phyloP scores from a whole-genome alignment of 2,329 filamentous ascomycete species.

The Fusarium acutatum region DNA sequence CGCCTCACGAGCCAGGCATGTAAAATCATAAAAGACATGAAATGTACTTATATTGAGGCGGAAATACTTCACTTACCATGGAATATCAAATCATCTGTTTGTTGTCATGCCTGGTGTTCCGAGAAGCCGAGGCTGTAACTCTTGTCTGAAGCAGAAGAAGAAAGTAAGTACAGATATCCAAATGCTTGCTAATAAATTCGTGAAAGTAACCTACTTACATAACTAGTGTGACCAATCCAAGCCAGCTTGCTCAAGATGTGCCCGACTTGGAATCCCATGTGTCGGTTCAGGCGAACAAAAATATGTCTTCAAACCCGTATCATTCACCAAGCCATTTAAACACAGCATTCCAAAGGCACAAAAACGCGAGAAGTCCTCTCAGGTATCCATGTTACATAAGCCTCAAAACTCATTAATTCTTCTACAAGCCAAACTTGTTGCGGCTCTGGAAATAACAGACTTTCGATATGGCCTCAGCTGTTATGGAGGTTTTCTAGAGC shows the following conservation, averaged over 20 bases:
- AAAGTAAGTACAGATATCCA: slow-evolving; percentile 50
- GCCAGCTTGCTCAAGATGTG: slow-evolving; percentile 56
- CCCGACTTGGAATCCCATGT: slow-evolving; percentile 54
- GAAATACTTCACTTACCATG: fast-evolving
- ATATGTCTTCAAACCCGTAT: slow-evolving; percentile 55
- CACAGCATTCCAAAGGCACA: neutral
- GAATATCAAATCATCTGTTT: neutral
- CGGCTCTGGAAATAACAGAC: slow-evolving; percentile 48
- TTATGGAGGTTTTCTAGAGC: slow-evolving; percentile 54
- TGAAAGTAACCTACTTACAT: neutral
- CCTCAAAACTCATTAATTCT: slow-evolving; percentile 17
- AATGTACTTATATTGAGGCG: fast-evolving
- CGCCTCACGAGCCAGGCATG: neutral
- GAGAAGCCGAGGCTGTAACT: slow-evolving; percentile 57
- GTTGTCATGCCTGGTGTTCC: slow-evolving; percentile 59
- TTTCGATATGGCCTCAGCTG: slow-evolving; percentile 55
- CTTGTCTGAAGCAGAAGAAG: slow-evolving; percentile 61
- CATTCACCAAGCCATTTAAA: slow-evolving; percentile 32
- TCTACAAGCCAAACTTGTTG: slow-evolving; percentile 37
- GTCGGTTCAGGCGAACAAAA: slow-evolving; percentile 56
- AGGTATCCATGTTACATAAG: neutral
- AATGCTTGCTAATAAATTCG: fast-evolving
- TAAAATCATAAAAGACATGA: neutral
- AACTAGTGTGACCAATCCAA: slow-evolving; percentile 55
- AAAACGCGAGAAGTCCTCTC: neutral